Evolutionary conservation across 805 yeast genomes (phyloP).

Genomic region (Sporopachydermia lactativora): DNA sequence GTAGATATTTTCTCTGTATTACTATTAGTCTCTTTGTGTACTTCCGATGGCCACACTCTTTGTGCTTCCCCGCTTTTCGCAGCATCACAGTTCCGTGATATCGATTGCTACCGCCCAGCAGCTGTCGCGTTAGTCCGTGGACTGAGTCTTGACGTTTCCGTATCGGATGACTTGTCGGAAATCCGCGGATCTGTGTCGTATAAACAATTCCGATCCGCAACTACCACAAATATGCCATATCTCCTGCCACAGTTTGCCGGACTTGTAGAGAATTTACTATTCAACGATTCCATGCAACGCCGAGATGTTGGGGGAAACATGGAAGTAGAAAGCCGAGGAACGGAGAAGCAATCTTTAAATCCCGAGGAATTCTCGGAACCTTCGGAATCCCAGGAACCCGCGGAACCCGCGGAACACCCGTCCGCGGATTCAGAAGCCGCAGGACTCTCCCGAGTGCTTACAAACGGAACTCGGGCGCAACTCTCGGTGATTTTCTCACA

Average conservation of each 20-base stretch:
- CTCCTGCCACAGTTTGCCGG: neutral
- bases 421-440: neutral
- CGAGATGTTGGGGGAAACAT: neutral
- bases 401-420: neutral
- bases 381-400: too few species aligned
- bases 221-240: neutral
- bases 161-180: neutral
- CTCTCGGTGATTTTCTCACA: slow-evolving; percentile 19
- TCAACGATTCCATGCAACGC: neutral
- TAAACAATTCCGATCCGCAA: neutral
- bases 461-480: slow-evolving; percentile 23
- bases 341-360: too few species aligned
- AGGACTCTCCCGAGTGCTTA: neutral
- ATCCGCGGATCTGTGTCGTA: neutral
- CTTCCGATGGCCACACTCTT: neutral
- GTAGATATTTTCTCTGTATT: neutral
- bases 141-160: neutral
- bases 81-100: neutral
- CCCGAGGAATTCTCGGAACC: neutral
- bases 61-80: neutral
- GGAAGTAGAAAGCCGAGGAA: too few species aligned
- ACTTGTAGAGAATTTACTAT: neutral
- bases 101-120: neutral
- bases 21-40: neutral
- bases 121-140: neutral